phyloP scores from a whole-genome alignment of 139 green algal species.

The Picochlorum sp. region DNA sequence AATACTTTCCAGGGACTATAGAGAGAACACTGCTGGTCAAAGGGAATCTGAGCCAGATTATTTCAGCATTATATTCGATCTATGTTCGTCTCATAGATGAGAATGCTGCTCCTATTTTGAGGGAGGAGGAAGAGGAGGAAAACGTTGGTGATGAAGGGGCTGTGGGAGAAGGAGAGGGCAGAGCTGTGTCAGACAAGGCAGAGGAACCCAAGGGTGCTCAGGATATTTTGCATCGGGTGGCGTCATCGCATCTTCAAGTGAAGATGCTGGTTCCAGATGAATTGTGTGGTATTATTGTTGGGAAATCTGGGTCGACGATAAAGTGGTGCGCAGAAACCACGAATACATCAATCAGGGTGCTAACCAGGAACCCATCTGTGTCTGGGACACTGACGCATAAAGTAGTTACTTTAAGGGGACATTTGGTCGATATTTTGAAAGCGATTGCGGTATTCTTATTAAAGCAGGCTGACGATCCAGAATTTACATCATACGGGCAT shows the following conservation, averaged over 20 bases:
- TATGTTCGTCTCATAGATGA: conserved; percentile 53
- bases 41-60: conserved; percentile 44
- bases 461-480: conserved; percentile 27
- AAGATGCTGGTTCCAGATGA: conserved; percentile 62
- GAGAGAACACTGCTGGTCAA: conserved; percentile 67
- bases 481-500: conserved; percentile 17
- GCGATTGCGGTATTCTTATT: conserved; percentile 19
- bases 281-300: conserved; percentile 72
- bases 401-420: conserved; percentile 26
- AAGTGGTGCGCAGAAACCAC: conserved; percentile 55
- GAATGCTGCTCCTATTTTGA: conserved; percentile 19
- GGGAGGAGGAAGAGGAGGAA: neutral
- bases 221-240: no score
- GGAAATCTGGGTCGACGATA: conserved; percentile 67
- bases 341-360: conserved; percentile 27
- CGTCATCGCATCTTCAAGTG: conserved; percentile 15
- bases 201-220: no score
- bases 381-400: conserved; percentile 14
- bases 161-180: neutral
- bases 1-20: conserved; percentile 54
- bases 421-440: conserved; percentile 16
- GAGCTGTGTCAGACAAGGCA: neutral
- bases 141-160: neutral
- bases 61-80: conserved; percentile 69
- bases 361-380: neutral